Base-by-base conservation (phyloP, 441 rosid genomes). In the Bocquillonia castaneifolia region DNA sequence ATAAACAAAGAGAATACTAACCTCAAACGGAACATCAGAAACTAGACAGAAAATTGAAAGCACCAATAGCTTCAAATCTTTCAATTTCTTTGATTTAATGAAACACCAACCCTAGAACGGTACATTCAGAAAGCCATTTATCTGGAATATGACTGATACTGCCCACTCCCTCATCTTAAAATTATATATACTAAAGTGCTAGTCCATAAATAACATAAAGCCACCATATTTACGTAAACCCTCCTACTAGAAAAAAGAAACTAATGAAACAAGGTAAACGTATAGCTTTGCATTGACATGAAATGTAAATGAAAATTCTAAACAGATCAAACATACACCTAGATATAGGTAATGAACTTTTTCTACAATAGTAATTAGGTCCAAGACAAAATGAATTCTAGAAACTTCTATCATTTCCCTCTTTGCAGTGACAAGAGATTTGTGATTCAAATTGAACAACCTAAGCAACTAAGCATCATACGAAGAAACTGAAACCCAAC, bases 1-100 rank as follows among this genome's bases (percentile, higher is more conserved):
- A 55, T 64, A 39, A 61, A 36, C 37, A 59, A 65, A 58, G 10
- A 39, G 28, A 60, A 47, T 12, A n/a, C n/a, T 34, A 36, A 36
- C 1, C 15, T 22, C 15, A 37, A 65, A 23, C 6, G 20, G 31
- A 25, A 59, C 26, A 25, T 34, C 56, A 44, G 22, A 42, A 3
- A 23, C 15, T 12, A 54, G 40, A 9, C n/a, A 28, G 10, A 42
- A n/a, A n/a, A n/a, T n/a, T n/a, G n/a, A n/a, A n/a, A n/a, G n/a
- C n/a, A n/a, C n/a, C n/a, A n/a, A n/a, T n/a, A n/a, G n/a, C n/a
- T n/a, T 18, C 5, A 32, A 68, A 58, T 25, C 63, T 14, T 14
- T 42, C 45, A n/a, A 34, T 47, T 59, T 68, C 57, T 48, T 48
- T 45, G 9, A 67, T 20, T 22, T 29, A 20, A 22, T 50, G 44